Evolutionary conservation across 2,329 filamentous ascomycete genomes (phyloP), one percentile per base, ranked within the genome.

Genomic region (Epichloe glyceriae): DNA sequence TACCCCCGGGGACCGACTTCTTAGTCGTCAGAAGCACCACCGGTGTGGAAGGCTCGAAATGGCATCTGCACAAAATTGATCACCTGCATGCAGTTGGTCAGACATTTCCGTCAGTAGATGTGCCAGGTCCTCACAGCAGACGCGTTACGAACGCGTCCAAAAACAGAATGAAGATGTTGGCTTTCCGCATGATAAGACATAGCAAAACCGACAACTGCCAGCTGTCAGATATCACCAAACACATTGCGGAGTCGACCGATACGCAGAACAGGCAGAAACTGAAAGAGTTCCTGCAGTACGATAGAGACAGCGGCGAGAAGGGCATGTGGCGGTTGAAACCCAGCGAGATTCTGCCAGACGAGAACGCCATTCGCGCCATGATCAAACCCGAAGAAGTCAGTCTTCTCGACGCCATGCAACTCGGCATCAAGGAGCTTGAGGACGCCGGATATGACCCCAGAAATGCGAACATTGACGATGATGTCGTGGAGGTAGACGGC

Each of bases 61-160:
- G 89, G 74, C 94, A 82, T 60, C 70, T 98, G 50, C 85, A 89
- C 54, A 94, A 87, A 57, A 87, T 97, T 45, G 90, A 97, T 53
- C 87, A 96, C 62, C 70, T 98, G 5, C 91, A 86, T 61, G 84
- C 88, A 17, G 93, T 95, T 22, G 93, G 93, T 6, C 93, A 98
- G 64, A 85, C 91, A 51, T 89, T 97, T 61, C 93, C 93, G 1
- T 88, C 87, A 0, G 82, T 91, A 33, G 90, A 97, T 60, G 86
- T 98, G 5, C 93, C 93, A 3, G 90, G 90, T 0, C 91, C 90
- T 3, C 90, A 97, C 64, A 94, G 89, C 38, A 79, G 93, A 54
- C 95, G 93, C 66, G 91, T 97, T 33, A 98, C 93, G 0, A 95
- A 94, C 52, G 89, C 91, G n/a, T 85, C 88, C 37, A 98, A 98